Evolutionary conservation across 2,329 filamentous ascomycete genomes (phyloP), one percentile per base, ranked within the genome.

Genomic region (Penicillium sp.): DNA sequence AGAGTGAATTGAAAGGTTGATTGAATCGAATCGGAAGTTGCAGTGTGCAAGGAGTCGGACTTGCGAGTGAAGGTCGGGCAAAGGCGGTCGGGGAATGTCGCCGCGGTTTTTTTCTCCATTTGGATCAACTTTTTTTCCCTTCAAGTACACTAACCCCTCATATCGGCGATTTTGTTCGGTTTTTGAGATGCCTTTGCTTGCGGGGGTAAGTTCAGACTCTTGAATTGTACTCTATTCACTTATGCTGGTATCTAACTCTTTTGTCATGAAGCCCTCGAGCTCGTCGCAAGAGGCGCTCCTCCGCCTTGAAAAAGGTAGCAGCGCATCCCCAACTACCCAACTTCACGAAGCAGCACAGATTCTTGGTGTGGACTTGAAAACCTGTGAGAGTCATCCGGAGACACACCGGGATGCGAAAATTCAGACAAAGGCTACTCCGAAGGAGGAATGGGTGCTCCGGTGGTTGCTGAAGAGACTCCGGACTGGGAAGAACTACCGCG

Each of bases 391-490:
- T 61, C 68, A 75, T 60, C 72, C 72, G 26, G 70, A 73, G 53
- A 70, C 72, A 51, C 71, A 71, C 45, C 63, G 68, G 61, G 59
- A 67, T 67, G 59, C 60, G 49, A 61, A 69, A 37, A 58, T 67
- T 10, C 69, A 61, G 59, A 62, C 54, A 24, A 67, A 68, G 51
- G 70, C 78, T 13, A 76, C 78, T 4, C 80, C 79, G 30, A 84
- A 85, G 70, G 85, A 87, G 69, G 87, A 90, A 79, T 90, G 88
- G 87, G 82, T 89, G 15, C 73, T 90, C 60, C 84, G 85, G 70
- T 91, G 89, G 89, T 76, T 90, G 26, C 78, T 89, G 68, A 88
- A 86, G 68, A 88, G 85, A 71, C 66, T 89, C 56, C 84, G 81
- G 67, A 73, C 77, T 53, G 74, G 70, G 53, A 73, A 75, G 66